phyloP scores from a whole-genome alignment of 2,329 filamentous ascomycete genomes.

The Aspergillus nomiae region DNA sequence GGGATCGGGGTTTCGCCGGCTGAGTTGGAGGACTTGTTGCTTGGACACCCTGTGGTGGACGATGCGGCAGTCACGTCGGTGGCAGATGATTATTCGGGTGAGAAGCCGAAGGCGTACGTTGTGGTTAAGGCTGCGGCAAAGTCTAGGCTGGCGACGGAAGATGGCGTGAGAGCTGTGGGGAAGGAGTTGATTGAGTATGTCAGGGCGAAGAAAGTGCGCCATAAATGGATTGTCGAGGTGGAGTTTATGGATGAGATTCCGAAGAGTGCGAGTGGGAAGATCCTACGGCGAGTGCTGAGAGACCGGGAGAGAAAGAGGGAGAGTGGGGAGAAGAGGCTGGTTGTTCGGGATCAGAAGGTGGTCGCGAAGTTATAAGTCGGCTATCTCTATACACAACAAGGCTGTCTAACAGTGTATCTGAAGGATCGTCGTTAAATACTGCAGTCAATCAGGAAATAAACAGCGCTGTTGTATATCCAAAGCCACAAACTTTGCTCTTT shows the following conservation, averaged over 20 bases:
- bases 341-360: background rate
- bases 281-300: constrained; percentile 64
- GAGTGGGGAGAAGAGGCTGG: background rate
- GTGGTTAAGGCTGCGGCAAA: constrained; percentile 43
- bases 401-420: too few species aligned
- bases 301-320: constrained; percentile 28
- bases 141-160: background rate
- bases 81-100: constrained; percentile 47
- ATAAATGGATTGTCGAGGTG: constrained; percentile 42
- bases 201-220: constrained; percentile 64
- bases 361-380: background rate
- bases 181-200: constrained; percentile 52
- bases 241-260: constrained; percentile 57
- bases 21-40: constrained; percentile 64
- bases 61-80: constrained; percentile 56
- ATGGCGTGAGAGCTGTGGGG: constrained; percentile 25
- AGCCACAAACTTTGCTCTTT: too few species aligned
- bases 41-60: constrained; percentile 58
- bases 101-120: constrained; percentile 61
- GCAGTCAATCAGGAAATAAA: too few species aligned
- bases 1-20: constrained; percentile 59
- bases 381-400: background rate
- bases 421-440: too few species aligned
- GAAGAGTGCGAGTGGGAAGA: constrained; percentile 75
- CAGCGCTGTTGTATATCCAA: too few species aligned